Base-by-base conservation (phyloP, 2,329 filamentous ascomycete genomes). In the Penicillium digitatum region DNA sequence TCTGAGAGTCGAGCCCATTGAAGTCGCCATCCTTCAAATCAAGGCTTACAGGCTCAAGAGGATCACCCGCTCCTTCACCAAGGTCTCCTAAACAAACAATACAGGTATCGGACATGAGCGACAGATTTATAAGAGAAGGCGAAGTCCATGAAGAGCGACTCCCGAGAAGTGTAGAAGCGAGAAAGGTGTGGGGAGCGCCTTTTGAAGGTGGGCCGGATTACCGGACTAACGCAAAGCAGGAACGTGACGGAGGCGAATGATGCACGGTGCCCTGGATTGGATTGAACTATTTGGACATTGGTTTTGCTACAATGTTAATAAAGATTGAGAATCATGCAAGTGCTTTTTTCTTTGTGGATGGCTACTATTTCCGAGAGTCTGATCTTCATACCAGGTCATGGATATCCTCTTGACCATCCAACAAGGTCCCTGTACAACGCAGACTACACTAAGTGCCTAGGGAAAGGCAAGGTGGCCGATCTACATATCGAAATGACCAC, bases 51-150 rank as follows among this genome's bases (percentile, higher is more conserved):
- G 72, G 69, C 69, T 68, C 70, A 61, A 76, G 67, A 69, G 74
- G 74, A 69, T 78, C 78, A 75, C 77, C 78, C 75, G 77, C 76
- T 72, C 76, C 78, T 76, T 78, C 79, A 74, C 79, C 81, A 75
- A 87, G 82, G 78, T 87, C 84, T 78, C 84, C 84, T 77, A 87
- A 79, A 78, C 85, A 87, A 72, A 87, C 85, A 76, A 87, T 87
- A 76, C 85, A 87, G 66, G 82, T 84, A 72, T 86, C 84, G 74
- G 83, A 82, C 84, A 85, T 86, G 69, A 65, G 70, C 65, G 63
- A 61, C 57, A 48, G 55, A 60, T 55, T 57, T 56, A 62, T 54
- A 56, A 57, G 55, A 55, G 42, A 56, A 52, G 56, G 57, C 58
- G 63, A 61, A 51, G 52, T 51, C 52, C 61, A 66, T 67, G 62